A percentile compares a stretch with the other conserved stretches of the same genome.
Evolutionary conservation across 2,329 filamentous ascomycete species (phyloP).

Genomic region (Aspergillus sp.): DNA sequence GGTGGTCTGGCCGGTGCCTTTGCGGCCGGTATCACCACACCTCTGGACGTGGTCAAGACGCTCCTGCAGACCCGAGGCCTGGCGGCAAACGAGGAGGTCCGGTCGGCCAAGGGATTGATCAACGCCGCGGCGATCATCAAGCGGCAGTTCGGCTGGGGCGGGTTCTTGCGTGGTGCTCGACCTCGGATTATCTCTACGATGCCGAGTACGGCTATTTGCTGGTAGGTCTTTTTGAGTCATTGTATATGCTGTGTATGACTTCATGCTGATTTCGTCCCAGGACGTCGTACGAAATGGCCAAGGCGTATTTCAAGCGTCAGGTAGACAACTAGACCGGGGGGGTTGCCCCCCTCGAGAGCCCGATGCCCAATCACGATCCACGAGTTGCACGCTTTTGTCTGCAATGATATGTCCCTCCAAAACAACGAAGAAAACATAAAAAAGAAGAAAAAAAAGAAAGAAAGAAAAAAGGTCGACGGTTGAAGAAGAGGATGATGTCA

Average conservation of each 20-base stretch:
- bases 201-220: slow-evolving; percentile 99
- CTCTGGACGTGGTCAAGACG: slow-evolving; percentile 97
- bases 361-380: not conserved
- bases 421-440: too few relatives aligned
- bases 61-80: slow-evolving; percentile 88
- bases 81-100: slow-evolving; percentile 68
- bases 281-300: slow-evolving; percentile 61
- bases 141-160: slow-evolving; percentile 69
- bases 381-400: not conserved
- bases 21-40: slow-evolving; percentile 87
- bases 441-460: not conserved
- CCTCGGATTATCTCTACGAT: slow-evolving; percentile 92
- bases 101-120: slow-evolving; percentile 72
- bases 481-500: not conserved
- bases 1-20: slow-evolving; percentile 89
- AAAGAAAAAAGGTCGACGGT: not conserved
- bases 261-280: slow-evolving; percentile 24
- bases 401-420: too few relatives aligned
- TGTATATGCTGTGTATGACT: slow-evolving; percentile 1
- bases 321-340: slow-evolving; percentile 10
- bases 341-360: slow-evolving; percentile 6
- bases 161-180: slow-evolving; percentile 88
- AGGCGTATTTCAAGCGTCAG: slow-evolving; percentile 55
- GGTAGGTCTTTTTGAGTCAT: slow-evolving; percentile 47
- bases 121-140: slow-evolving; percentile 76